Percentiles rank a stretch among this genome's conserved stretches.
These are phyloP conservation scores for Hammondia hammondi DNA, from an alignment of 169 alveolate genomes.

Conservation along the genomic window DNA sequence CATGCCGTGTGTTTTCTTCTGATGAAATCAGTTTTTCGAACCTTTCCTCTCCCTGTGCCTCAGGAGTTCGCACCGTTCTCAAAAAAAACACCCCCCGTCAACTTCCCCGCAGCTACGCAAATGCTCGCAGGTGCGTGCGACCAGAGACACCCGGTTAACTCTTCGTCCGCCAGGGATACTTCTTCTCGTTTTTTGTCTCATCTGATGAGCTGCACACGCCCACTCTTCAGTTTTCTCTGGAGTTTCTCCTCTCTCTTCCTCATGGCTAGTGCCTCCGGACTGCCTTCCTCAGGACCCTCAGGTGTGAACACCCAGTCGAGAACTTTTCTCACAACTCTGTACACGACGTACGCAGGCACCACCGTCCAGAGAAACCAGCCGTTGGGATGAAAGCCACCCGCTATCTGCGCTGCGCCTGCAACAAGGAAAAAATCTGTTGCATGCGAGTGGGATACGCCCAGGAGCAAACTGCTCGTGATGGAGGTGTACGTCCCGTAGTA, in stretches of 20 bases:
- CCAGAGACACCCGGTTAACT: not conserved
- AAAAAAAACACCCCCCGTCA: no score
- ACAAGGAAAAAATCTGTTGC: conserved; percentile 41
- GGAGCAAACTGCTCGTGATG: not conserved
- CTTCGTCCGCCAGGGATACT: not conserved
- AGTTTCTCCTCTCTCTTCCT: conserved; percentile 26
- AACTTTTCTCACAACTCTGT: not conserved
- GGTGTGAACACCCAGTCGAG: conserved; percentile 52
- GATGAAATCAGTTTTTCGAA: not conserved
- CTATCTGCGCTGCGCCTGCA: not conserved
- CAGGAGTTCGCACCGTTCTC: not conserved
- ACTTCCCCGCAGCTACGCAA: not conserved
- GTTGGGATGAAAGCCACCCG: conserved; percentile 42
- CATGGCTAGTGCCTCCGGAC: conserved; percentile 8
- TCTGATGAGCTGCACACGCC: conserved; percentile 1
- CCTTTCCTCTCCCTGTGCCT: not conserved
- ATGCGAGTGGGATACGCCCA: conserved; percentile 14
- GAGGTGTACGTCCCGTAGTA: conserved; percentile 27
- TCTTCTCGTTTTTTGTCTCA: not conserved
- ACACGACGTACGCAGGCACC: conserved; percentile 30
- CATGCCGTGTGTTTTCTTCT: not conserved
- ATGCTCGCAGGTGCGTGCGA: not conserved
- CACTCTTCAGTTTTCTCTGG: conserved; percentile 24
- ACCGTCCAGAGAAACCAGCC: conserved; percentile 47
- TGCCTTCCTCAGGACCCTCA: conserved; percentile 14